These are phyloP conservation scores for Hysterium pulicare DNA, from an alignment of 2,329 filamentous ascomycete species.

Conservation along the genomic window DNA sequence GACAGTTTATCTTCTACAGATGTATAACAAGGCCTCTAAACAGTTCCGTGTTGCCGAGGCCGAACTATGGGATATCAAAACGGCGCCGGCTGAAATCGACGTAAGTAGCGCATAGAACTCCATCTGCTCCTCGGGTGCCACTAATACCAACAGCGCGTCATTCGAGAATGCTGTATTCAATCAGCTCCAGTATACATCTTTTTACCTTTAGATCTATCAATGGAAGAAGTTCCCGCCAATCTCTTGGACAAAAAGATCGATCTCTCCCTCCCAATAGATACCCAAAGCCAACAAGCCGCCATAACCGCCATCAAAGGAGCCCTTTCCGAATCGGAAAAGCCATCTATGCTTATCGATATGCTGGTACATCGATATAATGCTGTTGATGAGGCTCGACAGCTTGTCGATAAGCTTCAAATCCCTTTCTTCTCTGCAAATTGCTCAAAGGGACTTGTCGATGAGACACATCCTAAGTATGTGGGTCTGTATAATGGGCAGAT, in stretches of 20 bases:
- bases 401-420: slow-evolving; percentile 34
- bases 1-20: slow-evolving; percentile 11
- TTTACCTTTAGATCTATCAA: slow-evolving; percentile 42
- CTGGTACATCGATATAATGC: slow-evolving; percentile 39
- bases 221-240: slow-evolving; percentile 30
- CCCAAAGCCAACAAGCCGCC: slow-evolving; percentile 26
- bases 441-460: slow-evolving; percentile 44
- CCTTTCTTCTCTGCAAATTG: slow-evolving; percentile 41
- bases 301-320: slow-evolving; percentile 31
- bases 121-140: not conserved
- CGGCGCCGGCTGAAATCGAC: slow-evolving; percentile 43
- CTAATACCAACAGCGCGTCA: slow-evolving; percentile 25
- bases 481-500: slow-evolving; percentile 42
- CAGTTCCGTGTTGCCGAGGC: slow-evolving; percentile 39
- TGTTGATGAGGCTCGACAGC: slow-evolving; percentile 25
- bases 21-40: slow-evolving; percentile 41
- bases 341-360: slow-evolving; percentile 39
- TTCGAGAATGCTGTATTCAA: slow-evolving; percentile 42
- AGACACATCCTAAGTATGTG: slow-evolving; percentile 38
- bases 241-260: slow-evolving; percentile 38
- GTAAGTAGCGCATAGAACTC: slow-evolving; percentile 9
- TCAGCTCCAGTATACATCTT: slow-evolving; percentile 45
- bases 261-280: slow-evolving; percentile 24
- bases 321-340: slow-evolving; percentile 33
- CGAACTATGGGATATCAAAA: slow-evolving; percentile 39